Evolutionary conservation across 2,329 filamentous ascomycete genomes (phyloP).

Genomic region (Sarocladiaceae sp.): DNA sequence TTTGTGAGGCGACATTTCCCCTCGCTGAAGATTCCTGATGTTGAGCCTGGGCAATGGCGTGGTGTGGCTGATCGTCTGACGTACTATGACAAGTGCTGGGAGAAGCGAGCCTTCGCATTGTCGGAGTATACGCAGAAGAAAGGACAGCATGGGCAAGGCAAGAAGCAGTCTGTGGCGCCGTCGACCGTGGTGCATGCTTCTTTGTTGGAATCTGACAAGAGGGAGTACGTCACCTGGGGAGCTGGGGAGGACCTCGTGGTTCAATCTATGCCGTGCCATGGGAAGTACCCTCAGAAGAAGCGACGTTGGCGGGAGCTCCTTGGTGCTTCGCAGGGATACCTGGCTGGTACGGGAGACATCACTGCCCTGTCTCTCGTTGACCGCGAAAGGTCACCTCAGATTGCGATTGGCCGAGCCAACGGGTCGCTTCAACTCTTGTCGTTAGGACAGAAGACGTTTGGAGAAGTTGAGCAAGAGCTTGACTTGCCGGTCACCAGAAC

Average conservation of each 20-base stretch:
- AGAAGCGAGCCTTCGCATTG: constrained; percentile 39
- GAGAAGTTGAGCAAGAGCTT: neutral
- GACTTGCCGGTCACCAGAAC: neutral
- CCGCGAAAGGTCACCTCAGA: constrained; percentile 19
- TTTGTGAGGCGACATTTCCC: constrained; percentile 44
- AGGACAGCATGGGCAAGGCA: constrained; percentile 13
- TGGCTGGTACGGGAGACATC: constrained; percentile 44
- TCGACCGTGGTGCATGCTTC: constrained; percentile 44
- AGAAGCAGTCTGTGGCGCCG: constrained; percentile 33
- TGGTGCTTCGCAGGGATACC: constrained; percentile 35
- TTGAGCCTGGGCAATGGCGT: constrained; percentile 25
- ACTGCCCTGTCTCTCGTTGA: constrained; percentile 42
- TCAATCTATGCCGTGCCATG: constrained; percentile 28
- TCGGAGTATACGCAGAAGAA: constrained; percentile 20
- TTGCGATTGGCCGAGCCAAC: constrained; percentile 46
- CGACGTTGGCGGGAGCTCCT: constrained; percentile 31
- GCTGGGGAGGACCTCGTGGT: constrained; percentile 48
- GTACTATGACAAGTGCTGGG: constrained; percentile 50
- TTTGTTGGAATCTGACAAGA: constrained; percentile 25
- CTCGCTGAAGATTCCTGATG: constrained; percentile 29
- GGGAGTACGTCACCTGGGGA: constrained; percentile 47
- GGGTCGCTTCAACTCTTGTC: constrained; percentile 44
- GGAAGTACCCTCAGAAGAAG: constrained; percentile 13
- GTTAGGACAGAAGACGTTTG: neutral
- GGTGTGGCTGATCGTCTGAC: constrained; percentile 42